Evolutionary conservation across 306 rosid genomes (phyloP), one percentile per base, ranked within the genome.

Genomic region (Vigna angularis): DNA sequence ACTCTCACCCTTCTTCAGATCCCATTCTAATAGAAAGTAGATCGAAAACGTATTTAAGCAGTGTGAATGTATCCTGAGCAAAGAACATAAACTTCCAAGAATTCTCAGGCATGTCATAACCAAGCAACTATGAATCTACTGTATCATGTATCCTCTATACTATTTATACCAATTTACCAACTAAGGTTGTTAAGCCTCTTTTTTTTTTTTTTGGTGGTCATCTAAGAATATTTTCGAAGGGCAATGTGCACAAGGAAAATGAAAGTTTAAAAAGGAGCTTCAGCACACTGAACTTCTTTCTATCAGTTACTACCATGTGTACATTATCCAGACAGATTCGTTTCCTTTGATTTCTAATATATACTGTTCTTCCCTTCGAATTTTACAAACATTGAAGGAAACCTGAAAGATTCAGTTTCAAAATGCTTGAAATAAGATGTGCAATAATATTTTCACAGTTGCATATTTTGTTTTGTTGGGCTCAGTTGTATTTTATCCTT

Each of bases 371-470:
- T 36, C 49, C 47, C 38, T 68, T 70, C 20, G 34, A 34, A 14
- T 78, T 70, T 32, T 52, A 4, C 47, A 59, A 14, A 70, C 40
- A 5, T 59, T 12, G 34, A 78, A 58, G 53, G 66, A 78, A 59
- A 48, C 64, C 55, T 6, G 10, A 49, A 59, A 76, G 8, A 20
- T 22, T 0, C 28, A 34, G 16, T 24, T 79, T 56, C 44, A 49
- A 69, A 70, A 42, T 70, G 70, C 63, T 69, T 58, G 67, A 38
- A 73, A 15, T 56, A 26, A 68, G 18, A 34, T 45, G 24, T 32
- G 38, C 61, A 68, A 69, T 44, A 20, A 58, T 78, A 58, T 44
- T 42, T 59, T 63, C 24, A 16, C 34, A 34, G 34, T 16, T 70
- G 34, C 22, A 14, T 50, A 22, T 36, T 49, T 75, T 15, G 22